Base-by-base conservation (phyloP, 2,329 filamentous ascomycete genomes). In the Stemphylium beticola region DNA sequence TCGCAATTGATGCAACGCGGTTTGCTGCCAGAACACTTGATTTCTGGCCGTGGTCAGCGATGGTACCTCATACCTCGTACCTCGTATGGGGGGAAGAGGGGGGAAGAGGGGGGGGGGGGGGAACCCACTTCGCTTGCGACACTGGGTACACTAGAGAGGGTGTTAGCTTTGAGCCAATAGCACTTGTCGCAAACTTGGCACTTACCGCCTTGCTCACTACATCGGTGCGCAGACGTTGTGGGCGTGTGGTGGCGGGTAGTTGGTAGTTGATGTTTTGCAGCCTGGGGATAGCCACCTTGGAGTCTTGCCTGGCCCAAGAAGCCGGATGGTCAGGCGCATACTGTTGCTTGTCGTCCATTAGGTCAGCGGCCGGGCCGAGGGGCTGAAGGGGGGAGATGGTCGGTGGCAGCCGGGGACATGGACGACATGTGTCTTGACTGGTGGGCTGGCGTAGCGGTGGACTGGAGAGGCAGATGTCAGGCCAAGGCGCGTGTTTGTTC, bases 1-100 rank as follows among this genome's bases (percentile, higher is more conserved):
- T 60, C 52, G 51, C 74, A 77, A n/a, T 71, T 67, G 12, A 58
- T 56, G 50, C 74, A 77, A 3, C 52, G 42, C 4, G 73, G 74
- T 17, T 60, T 58, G 26, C 67, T 51, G 4, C 74, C 74, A 49
- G 67, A 72, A 49, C 74, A 76, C 47, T 71, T 74, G 39, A 73
- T 58, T 63, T 65, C 74, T 62, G 33, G 17, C 10, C 18, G 17
- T 31, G 11, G 40, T 58, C 34, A 60, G 54, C 46, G 39, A 15
- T 37, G 40, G 7, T n/a, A n/a, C n/a, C n/a, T n/a, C n/a, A n/a
- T n/a, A n/a, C n/a, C n/a, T n/a, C n/a, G n/a, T n/a, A n/a, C n/a
- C n/a, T n/a, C n/a, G n/a, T n/a, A n/a, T n/a, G n/a, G n/a, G n/a
- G n/a, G n/a, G n/a, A n/a, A n/a, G n/a, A n/a, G n/a, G n/a, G n/a